A percentile compares a stretch with the other conserved stretches of the same genome.
These are phyloP conservation scores for Barnettozyma botsteinii DNA, from an alignment of 805 yeast species.

Conservation along the genomic window DNA sequence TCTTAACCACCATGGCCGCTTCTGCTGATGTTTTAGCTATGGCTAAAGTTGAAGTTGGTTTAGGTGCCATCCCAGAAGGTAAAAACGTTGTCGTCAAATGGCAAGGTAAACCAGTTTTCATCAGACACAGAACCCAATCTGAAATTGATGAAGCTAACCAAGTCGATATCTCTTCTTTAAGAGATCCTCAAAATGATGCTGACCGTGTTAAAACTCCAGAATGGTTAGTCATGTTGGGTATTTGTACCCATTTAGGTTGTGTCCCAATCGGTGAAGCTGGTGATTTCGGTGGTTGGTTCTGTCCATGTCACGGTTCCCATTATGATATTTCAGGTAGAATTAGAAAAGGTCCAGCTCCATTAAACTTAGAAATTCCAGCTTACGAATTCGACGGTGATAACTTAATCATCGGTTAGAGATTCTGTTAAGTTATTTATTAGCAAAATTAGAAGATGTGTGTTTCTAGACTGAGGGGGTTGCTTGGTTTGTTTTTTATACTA, in stretches of 20 bases:
- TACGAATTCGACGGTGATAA: slow-evolving; percentile 84
- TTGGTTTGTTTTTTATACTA: slow-evolving; percentile 4
- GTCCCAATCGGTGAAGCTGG: slow-evolving; percentile 99
- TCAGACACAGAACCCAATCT: slow-evolving; percentile 93
- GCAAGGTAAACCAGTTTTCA: slow-evolving; percentile 99
- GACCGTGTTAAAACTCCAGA: slow-evolving; percentile 96
- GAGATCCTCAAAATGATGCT: slow-evolving; percentile 92
- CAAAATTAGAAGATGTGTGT: neutral
- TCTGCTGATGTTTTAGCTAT: slow-evolving; percentile 98
- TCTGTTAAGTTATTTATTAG: neutral
- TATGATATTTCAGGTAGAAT: slow-evolving; percentile 99
- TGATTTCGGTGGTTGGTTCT: slow-evolving; percentile 99
- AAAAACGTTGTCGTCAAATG: slow-evolving; percentile 97
- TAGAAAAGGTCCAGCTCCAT: slow-evolving; percentile 99
- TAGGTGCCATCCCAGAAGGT: slow-evolving; percentile 91
- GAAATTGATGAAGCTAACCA: slow-evolving; percentile 94
- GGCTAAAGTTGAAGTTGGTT: slow-evolving; percentile 98
- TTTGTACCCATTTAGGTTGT: slow-evolving; percentile 99
- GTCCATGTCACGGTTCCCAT: slow-evolving; percentile 99
- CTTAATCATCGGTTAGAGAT: slow-evolving; percentile 75
- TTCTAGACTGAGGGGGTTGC: neutral
- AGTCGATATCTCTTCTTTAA: slow-evolving; percentile 68
- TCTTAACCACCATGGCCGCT: slow-evolving; percentile 90
- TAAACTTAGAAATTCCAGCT: slow-evolving; percentile 93
- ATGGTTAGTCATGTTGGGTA: slow-evolving; percentile 99